Base-by-base conservation (phyloP, 2,329 filamentous ascomycete species). In the Fusarium kyushuense region DNA sequence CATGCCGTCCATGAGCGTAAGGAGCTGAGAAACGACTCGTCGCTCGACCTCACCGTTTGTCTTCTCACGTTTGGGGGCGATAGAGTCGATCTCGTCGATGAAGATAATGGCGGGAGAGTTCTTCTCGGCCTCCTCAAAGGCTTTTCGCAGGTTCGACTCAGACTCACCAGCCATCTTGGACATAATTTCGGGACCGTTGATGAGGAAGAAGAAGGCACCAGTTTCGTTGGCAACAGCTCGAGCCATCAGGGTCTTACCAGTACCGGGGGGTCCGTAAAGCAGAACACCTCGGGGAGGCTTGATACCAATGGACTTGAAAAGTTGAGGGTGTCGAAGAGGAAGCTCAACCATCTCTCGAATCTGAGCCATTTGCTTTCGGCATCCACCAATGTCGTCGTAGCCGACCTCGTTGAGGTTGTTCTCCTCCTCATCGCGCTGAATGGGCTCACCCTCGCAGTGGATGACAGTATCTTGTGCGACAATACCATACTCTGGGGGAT, bases 81-180 rank as follows among this genome's bases (percentile, higher is more conserved):
- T 99, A 2, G 96, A 98, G 78, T 99, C 96, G 81, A 99, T 98
- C 80, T 99, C 96, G 78, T 99, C 96, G 72, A 99, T 98, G 86
- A 98, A 99, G 83, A 99, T 98, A 80, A 99, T 98, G 59, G 96
- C 94, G 16, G 96, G 96, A 0, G 95, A 97, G 85, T 98, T 98
- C 90, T 98, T 98, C 86, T 98, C 95, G 42, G 96, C 96, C 84
- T 98, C 96, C 81, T 98, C 96, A 76, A 99, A 99, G n/a, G 96
- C 96, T 84, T 98, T 98, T 76, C 96, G 92, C 72, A 99, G 83
- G 81, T 98, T 98, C 63, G 95, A 98, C 82, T 98, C 96, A 62
- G 96, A 98, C 83, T 99, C 96, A 88, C 96, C 96, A 63, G 96
- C 96, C 96, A 98, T 98, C 89, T 98, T 98, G 62, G 95, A 97